A percentile compares a stretch with the other conserved stretches of the same genome.
Evolutionary conservation across 116 monocot species (phyloP).

Genomic region (Zostera marina): DNA sequence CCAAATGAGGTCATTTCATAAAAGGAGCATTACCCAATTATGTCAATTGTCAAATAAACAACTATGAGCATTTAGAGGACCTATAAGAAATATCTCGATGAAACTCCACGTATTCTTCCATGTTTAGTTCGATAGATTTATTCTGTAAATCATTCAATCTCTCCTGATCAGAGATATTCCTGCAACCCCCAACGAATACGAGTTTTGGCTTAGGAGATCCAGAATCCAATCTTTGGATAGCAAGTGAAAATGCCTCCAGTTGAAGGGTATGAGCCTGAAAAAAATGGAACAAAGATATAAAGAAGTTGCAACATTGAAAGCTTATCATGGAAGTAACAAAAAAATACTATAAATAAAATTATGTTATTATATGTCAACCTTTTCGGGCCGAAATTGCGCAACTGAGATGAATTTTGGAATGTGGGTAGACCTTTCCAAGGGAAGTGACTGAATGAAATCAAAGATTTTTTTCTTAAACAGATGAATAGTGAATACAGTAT

Average conservation of each 20-base stretch:
- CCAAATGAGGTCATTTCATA: not conserved
- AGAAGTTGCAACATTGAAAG: constrained; percentile 3
- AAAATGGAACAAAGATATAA: not conserved
- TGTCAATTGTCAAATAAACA: not conserved
- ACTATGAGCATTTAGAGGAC: constrained; percentile 11
- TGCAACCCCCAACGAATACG: constrained; percentile 78
- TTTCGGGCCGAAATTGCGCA: constrained; percentile 91
- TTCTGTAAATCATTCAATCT: constrained; percentile 57
- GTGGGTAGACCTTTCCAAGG: constrained; percentile 42
- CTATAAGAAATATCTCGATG: constrained; percentile 70
- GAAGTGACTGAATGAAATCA: constrained; percentile 36
- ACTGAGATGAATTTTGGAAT: constrained; percentile 57
- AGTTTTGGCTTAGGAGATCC: constrained; percentile 58
- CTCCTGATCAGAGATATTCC: constrained; percentile 58
- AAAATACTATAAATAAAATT: not conserved
- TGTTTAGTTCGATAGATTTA: constrained; percentile 32
- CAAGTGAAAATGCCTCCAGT: constrained; percentile 69
- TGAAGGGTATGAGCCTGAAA: constrained; percentile 71
- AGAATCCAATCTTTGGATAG: constrained; percentile 38
- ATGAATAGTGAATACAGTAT: not conserved
- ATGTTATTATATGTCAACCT: constrained; percentile 29
- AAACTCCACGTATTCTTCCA: constrained; percentile 74
- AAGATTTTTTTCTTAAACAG: not conserved
- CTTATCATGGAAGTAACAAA: not conserved
- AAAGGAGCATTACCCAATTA: not conserved